phyloP scores from a whole-genome alignment of 2,329 filamentous ascomycete genomes.

The Monosporascus sp. region DNA sequence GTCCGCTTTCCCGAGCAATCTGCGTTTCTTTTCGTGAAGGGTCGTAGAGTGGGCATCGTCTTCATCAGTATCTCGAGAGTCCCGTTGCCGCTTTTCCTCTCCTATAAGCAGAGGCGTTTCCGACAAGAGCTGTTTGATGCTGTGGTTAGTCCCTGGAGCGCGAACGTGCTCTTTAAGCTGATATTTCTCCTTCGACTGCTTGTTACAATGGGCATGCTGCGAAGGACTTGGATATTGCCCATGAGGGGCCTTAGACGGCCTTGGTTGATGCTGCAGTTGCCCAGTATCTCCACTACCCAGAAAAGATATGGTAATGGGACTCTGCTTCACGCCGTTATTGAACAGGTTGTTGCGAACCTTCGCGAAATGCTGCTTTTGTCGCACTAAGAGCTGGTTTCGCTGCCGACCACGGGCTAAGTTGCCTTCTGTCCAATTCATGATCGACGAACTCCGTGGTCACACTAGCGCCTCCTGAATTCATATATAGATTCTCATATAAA shows the following conservation, averaged over 20 bases:
- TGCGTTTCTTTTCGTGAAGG: slow-evolving; percentile 21
- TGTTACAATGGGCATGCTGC: neutral
- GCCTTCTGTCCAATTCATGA: slow-evolving; percentile 48
- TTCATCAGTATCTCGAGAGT: neutral
- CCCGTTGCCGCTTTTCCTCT: slow-evolving; percentile 9
- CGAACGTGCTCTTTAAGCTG: neutral
- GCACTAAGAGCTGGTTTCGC: slow-evolving; percentile 28
- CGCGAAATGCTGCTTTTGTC: slow-evolving; percentile 44
- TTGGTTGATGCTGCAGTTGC: neutral
- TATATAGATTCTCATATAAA: slow-evolving; percentile 10
- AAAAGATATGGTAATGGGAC: slow-evolving; percentile 28
- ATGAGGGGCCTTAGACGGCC: slow-evolving; percentile 1
- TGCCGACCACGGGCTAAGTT: slow-evolving; percentile 32
- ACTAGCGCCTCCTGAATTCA: neutral
- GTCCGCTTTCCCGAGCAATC: slow-evolving; percentile 25
- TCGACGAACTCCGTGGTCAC: neutral
- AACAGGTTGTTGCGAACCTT: slow-evolving; percentile 31
- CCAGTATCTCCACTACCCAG: slow-evolving; percentile 6
- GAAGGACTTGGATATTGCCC: slow-evolving; percentile 10
- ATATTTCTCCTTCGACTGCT: neutral
- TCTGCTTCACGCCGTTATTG: slow-evolving; percentile 21
- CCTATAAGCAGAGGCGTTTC: slow-evolving; percentile 2
- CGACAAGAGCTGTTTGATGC: neutral
- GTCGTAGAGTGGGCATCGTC: slow-evolving; percentile 3
- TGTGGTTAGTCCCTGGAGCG: slow-evolving; percentile 2